Evolutionary conservation across 306 rosid species (phyloP), one percentile per base, ranked within the genome.

Genomic region (Castanea mollissima): DNA sequence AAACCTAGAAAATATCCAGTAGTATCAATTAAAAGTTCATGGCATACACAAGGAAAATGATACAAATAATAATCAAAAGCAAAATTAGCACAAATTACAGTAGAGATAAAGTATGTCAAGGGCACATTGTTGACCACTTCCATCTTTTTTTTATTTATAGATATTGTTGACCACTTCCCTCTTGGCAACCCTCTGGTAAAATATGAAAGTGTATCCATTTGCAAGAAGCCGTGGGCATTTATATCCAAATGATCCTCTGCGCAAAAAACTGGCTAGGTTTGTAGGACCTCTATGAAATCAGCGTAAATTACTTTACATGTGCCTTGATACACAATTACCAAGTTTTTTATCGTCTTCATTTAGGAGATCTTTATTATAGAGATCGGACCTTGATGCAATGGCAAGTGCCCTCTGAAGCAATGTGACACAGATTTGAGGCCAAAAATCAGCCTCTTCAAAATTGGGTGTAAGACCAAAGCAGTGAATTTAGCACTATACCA

Each of bases 1-100:
- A 89, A 84, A 90, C 97, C 97, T 90, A 81, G 14, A 81, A 79
- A 78, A 73, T 38, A 80, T 14, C 75, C 80, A 74, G 41, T 71
- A 80, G 69, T 49, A 67, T 62, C 58, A 32, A 14, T 20, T 23
- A 76, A 75, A 52, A 41, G 5, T 1, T 55, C 73, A 64, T 44
- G 46, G 31, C 46, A 34, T 52, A 57, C 38, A 46, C 27, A 74
- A 62, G 51, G 67, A 55, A 56, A 20, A 19, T 16, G 23, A 27
- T 9, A 62, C 35, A 27, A 55, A 74, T 62, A 59, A 74, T 34
- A 31, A 69, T 52, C 78, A 77, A 70, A 63, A 70, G 44, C 44
- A 69, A 52, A 72, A 70, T 51, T 58, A 41, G 62, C 68, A 23
- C 69, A 70, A 77, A 77, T 74, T 51, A 51, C 18, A 65, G 68